phyloP scores from a whole-genome alignment of 2,329 filamentous ascomycete genomes.

The Nemania serpens region DNA sequence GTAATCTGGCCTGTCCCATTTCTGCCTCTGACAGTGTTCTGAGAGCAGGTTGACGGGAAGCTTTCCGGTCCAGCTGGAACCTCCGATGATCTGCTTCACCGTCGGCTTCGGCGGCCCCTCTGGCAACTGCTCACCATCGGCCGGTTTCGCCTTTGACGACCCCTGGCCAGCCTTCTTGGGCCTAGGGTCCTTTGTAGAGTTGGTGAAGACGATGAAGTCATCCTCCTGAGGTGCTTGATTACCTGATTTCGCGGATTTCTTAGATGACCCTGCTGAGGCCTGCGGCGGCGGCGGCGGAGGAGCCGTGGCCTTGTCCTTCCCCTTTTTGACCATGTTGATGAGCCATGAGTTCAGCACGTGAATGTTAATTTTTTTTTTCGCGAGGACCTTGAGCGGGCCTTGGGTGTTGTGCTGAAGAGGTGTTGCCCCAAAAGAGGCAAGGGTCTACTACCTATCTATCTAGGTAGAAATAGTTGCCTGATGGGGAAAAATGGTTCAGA shows the following conservation, averaged over 20 bases:
- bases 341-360: conserved; percentile 30
- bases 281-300: conserved; percentile 40
- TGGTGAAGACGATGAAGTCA: conserved; percentile 62
- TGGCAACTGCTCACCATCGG: conserved; percentile 41
- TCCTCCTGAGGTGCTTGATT: conserved; percentile 46
- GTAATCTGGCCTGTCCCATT: conserved; percentile 94
- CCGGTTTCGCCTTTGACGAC: conserved; percentile 31
- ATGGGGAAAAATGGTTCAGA: too few relatives aligned
- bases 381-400: not conserved
- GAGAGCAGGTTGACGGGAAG: conserved; percentile 90
- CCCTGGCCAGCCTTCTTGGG: conserved; percentile 47
- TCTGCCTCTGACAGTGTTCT: conserved; percentile 94
- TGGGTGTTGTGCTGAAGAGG: not conserved
- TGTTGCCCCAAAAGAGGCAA: not conserved
- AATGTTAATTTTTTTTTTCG: too few relatives aligned
- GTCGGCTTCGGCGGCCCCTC: conserved; percentile 62
- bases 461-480: too few relatives aligned
- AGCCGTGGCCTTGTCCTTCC: conserved; percentile 54
- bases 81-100: conserved; percentile 83
- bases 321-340: conserved; percentile 56
- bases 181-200: conserved; percentile 60
- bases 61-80: conserved; percentile 96
- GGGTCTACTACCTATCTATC: too few relatives aligned
- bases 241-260: conserved; percentile 43
- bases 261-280: conserved; percentile 38